A percentile compares a stretch with the other conserved stretches of the same genome.
Evolutionary conservation across 208 protist genomes (phyloP).

Genomic region (Acanthamoeba lenticulata): DNA sequence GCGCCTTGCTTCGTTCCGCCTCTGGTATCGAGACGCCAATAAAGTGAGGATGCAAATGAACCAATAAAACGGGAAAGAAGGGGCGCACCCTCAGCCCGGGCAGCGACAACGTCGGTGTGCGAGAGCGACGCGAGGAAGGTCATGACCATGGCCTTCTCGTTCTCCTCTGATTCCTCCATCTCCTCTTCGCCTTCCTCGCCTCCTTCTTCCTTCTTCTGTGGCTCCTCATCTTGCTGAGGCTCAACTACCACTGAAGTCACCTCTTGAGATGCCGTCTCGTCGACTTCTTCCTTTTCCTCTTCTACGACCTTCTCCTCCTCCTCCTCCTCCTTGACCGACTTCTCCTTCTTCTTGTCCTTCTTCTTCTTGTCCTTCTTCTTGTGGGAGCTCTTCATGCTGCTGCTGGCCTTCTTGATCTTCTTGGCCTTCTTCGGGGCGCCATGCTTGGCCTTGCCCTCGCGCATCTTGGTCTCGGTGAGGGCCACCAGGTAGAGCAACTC

Average conservation of each 20-base stretch:
- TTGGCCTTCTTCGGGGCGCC: background rate
- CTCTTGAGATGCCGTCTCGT: background rate
- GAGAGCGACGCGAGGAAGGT: background rate
- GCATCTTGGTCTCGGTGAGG: slow-evolving; percentile 56
- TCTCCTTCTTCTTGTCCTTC: background rate
- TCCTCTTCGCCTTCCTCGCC: background rate
- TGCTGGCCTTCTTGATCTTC: background rate
- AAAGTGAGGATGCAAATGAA: background rate
- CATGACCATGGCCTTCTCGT: background rate
- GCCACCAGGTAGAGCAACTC: slow-evolving; percentile 44
- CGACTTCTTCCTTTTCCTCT: background rate
- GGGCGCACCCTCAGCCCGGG: background rate
- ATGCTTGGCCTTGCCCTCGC: background rate
- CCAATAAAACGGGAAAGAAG: background rate
- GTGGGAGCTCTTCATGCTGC: background rate
- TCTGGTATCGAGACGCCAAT: too few species aligned
- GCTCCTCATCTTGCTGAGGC: too few species aligned
- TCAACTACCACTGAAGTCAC: too few species aligned
- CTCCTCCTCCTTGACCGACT: background rate
- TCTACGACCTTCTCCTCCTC: background rate
- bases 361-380: background rate
- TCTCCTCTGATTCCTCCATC: background rate
- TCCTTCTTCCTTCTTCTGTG: background rate
- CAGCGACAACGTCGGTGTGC: background rate
- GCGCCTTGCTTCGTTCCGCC: background rate